phyloP scores from a whole-genome alignment of 805 yeast genomes.

The Teunomyces funiuensis region DNA sequence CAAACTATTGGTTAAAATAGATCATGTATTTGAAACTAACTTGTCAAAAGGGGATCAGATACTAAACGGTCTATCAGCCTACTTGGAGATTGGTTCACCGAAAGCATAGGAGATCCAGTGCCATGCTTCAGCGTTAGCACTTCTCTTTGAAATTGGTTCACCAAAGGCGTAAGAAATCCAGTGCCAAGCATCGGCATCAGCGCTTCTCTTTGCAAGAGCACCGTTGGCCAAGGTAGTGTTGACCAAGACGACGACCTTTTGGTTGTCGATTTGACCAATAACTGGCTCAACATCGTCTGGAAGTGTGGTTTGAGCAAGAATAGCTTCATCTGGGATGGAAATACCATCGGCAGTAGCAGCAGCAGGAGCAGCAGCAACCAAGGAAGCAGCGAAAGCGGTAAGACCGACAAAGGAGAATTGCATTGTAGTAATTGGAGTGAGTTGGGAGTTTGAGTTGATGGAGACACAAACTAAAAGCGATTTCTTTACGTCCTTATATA shows the following conservation, averaged over 20 bases:
- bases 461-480: background rate
- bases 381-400: slow-evolving; percentile 7
- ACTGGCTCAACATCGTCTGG: slow-evolving; percentile 12
- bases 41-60: too few species aligned
- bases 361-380: slow-evolving; percentile 11
- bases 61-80: slow-evolving; percentile 8
- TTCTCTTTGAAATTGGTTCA: slow-evolving; percentile 13
- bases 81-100: slow-evolving; percentile 12
- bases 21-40: too few species aligned
- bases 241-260: slow-evolving; percentile 12
- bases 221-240: slow-evolving; percentile 14
- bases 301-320: slow-evolving; percentile 9
- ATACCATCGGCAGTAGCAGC: background rate
- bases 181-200: slow-evolving; percentile 9
- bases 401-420: slow-evolving; percentile 10
- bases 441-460: background rate
- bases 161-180: slow-evolving; percentile 7
- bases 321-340: slow-evolving; percentile 14
- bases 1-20: too few species aligned
- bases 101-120: slow-evolving; percentile 9
- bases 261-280: slow-evolving; percentile 12
- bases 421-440: slow-evolving; percentile 8
- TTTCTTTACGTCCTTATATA: background rate
- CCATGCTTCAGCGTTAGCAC: slow-evolving; percentile 12
- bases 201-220: slow-evolving; percentile 7